Base-by-base conservation (phyloP, 2,329 filamentous ascomycete species). In the Xylariaceae sp. region DNA sequence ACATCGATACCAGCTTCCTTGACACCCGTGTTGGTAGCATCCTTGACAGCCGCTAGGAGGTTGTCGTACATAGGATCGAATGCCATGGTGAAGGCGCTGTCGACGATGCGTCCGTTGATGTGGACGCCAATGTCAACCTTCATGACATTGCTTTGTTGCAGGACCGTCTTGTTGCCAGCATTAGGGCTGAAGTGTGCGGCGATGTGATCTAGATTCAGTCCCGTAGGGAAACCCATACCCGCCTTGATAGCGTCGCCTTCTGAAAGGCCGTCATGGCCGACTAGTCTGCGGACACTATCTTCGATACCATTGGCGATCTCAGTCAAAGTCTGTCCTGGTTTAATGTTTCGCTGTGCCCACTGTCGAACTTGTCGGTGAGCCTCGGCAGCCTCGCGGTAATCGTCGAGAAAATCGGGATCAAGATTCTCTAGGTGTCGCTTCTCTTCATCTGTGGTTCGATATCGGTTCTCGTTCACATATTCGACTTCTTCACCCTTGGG, bases 1-100 rank as follows among this genome's bases (percentile, higher is more conserved):
- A 92, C 92, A 71, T 97, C 93, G 69, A 97, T 96, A 68, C 93
- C 93, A 5, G 93, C 92, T 79, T 96, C 90, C 80, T 86, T 87
- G 70, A 97, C 84, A 70, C 94, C 94, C 65, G 93, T 96, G 74
- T 92, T 90, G 55, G 90, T 93, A 12, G 90, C 89, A 55, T 85
- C 89, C 74, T 86, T 86, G 56, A 92, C 90, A 3, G 90, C 87
- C 40, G 83, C 80, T 31, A 94, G 82, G 24, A 94, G 79, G 68
- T 88, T 88, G 73, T 93, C 88, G 73, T 91, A 93, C 63, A 82
- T 83, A 21, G 83, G 85, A 67, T 93, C 87, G 69, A 91, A 93
- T 0, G 89, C 81, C 74, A 93, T 80, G 8, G 90, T 93, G 71
- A 92, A 94, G 5, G 90, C 90, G 63, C 86, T 90, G 76, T 94